Evolutionary conservation across 148 eudicot genomes (phyloP), one percentile per base, ranked within the genome.

Genomic region (Heliosperma pusillum): DNA sequence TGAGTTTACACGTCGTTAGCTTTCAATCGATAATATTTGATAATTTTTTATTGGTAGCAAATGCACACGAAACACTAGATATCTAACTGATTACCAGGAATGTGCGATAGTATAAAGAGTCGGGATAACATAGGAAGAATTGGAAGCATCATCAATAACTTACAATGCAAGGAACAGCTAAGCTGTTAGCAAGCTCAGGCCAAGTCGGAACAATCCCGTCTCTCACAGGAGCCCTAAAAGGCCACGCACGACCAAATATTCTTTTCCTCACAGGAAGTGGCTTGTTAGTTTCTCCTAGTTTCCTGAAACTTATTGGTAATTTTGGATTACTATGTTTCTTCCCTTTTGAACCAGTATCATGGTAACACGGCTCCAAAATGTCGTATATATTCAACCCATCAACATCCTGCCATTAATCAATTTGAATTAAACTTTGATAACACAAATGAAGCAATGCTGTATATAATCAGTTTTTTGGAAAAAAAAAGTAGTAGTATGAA

Each of bases 181-280:
- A 74, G 22, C 83, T 72, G 66, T 85, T 83, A 50, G 87, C 74
- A 74, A 95, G 87, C 69, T 95, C 85, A 15, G 97, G 96, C 99
- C 99, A 95, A 70, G 93, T 83, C 44, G 97, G 97, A 74, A 92
- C 94, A 25, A 77, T 78, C 29, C 99, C 99, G 44, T 76, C 90
- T 86, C 86, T 86, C 2, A 92, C 99, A 2, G 94, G 90, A 69
- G 99, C 99, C 80, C 90, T 80, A 42, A 84, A 73, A 79, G 99
- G 99, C 99, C 99, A 95, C 20, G 99, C 96, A 26, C 99, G 96
- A 2, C 99, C 99, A 84, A 88, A 95, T 81, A 95, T 90, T 82
- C 99, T 87, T 69, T 86, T 95, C 76, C 99, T 87, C 33, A 95
- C 97, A 17, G 92, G 86, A 60, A 90, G 85, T 25, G 92, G 94